Evolutionary conservation across 352 stramenopile genomes (phyloP).

Genomic region (Pythium chondricola): DNA sequence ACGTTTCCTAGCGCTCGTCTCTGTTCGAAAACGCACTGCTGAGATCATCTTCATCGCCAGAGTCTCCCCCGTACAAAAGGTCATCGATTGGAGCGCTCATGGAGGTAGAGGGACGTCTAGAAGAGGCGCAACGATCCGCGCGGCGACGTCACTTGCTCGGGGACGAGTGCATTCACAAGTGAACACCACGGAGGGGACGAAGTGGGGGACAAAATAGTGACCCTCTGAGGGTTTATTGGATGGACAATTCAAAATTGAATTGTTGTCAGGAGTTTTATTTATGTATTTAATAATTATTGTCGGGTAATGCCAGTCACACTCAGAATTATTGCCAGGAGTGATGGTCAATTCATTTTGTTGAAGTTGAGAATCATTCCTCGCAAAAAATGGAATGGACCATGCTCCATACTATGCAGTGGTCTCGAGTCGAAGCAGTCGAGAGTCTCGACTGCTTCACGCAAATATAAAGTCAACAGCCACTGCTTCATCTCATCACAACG

Average conservation of each 20-base stretch:
- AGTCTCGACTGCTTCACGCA: too few species aligned
- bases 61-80: conserved; percentile 75
- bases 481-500: too few species aligned
- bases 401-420: too few species aligned
- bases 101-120: background rate
- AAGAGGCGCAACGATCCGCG: background rate
- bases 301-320: too few species aligned
- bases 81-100: conserved; percentile 86
- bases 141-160: conserved; percentile 1
- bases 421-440: too few species aligned
- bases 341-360: background rate
- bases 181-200: background rate
- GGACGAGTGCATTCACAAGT: conserved; percentile 23
- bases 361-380: too few species aligned
- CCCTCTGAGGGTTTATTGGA: background rate
- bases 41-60: conserved; percentile 72
- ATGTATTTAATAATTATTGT: too few species aligned
- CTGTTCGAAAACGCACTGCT: conserved; percentile 33
- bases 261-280: too few species aligned
- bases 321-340: background rate
- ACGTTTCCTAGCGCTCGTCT: too few species aligned
- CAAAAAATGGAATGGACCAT: too few species aligned
- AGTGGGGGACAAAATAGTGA: conserved; percentile 1
- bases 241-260: background rate
- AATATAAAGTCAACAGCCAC: too few species aligned